Conservation (phyloP, 2,329 filamentous ascomycete genomes). For the Pseudocercospora macadamiae region DNA sequence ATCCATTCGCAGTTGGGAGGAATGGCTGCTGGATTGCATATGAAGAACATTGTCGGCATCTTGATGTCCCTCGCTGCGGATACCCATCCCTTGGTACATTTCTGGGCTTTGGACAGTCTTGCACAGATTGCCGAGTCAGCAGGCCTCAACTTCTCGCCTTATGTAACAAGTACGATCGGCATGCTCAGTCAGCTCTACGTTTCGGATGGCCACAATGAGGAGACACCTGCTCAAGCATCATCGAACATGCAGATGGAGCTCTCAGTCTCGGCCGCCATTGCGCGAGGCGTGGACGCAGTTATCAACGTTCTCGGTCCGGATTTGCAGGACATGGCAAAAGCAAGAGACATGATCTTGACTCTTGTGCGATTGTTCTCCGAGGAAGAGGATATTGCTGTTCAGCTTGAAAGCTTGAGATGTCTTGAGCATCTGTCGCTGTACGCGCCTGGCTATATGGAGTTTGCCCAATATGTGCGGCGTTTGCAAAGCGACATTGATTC, state of each 20-base stretch:
- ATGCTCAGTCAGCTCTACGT: conserved; percentile 94
- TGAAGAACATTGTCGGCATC: conserved; percentile 96
- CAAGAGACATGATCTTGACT: conserved; percentile 87
- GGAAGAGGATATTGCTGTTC: conserved; percentile 69
- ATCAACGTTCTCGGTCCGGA: conserved; percentile 97
- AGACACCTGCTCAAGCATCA: conserved; percentile 75
- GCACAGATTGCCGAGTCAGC: conserved; percentile 87
- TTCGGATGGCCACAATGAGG: conserved; percentile 85
- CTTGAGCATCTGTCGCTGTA: conserved; percentile 91
- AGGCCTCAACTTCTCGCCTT: conserved; percentile 86
- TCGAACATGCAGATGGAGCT: conserved; percentile 90
- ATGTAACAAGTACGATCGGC: conserved; percentile 85
- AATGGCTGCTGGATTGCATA: conserved; percentile 94
- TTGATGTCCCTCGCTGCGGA: conserved; percentile 98
- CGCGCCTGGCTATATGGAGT: conserved; percentile 83
- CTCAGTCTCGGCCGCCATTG: conserved; percentile 79
- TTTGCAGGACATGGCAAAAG: conserved; percentile 87
- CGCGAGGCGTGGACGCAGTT: conserved; percentile 87
- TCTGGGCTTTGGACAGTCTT: conserved; percentile 90
- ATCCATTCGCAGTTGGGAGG: conserved; percentile 96
- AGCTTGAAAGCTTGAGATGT: conserved; percentile 78
- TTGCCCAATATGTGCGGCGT: conserved; percentile 77
- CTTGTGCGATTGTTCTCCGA: conserved; percentile 78
- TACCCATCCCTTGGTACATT: conserved; percentile 91
- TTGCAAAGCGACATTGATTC: conserved; percentile 79